A percentile compares a stretch with the other conserved stretches of the same genome.
Evolutionary conservation across 805 yeast genomes (phyloP).

Genomic region (Candida odintsovae): DNA sequence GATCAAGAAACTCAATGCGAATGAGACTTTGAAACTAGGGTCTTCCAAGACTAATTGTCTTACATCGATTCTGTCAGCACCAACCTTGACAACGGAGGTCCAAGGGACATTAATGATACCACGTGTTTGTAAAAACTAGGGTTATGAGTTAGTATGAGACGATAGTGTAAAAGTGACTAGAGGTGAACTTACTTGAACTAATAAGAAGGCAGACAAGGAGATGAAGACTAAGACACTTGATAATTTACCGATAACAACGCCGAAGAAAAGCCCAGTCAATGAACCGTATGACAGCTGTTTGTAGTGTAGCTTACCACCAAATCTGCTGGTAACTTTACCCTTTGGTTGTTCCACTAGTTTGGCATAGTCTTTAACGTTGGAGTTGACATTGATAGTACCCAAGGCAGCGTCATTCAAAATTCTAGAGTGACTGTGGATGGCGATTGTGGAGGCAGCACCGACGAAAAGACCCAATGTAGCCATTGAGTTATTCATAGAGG

Average conservation of each 20-base stretch:
- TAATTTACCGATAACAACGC: slow-evolving; percentile 54
- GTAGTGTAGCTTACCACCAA: slow-evolving; percentile 46
- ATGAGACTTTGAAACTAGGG: slow-evolving; percentile 56
- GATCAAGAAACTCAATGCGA: slow-evolving; percentile 47
- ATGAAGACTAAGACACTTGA: slow-evolving; percentile 47
- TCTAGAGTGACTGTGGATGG: slow-evolving; percentile 16
- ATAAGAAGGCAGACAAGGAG: slow-evolving; percentile 38
- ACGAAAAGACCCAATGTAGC: slow-evolving; percentile 17
- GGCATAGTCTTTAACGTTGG: slow-evolving; percentile 1
- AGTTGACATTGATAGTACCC: slow-evolving; percentile 16
- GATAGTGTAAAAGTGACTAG: neutral
- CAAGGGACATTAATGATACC: slow-evolving; percentile 43
- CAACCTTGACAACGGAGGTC: slow-evolving; percentile 31
- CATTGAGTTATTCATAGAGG: slow-evolving; percentile 1
- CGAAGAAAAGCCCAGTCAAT: slow-evolving; percentile 49
- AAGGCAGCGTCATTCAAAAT: slow-evolving; percentile 23
- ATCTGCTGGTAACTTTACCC: slow-evolving; percentile 9
- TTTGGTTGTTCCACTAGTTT: slow-evolving; percentile 4
- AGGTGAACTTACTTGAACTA: slow-evolving; percentile 18
- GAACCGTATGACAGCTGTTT: slow-evolving; percentile 58
- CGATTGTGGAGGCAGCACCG: slow-evolving; percentile 20
- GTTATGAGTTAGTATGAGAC: neutral
- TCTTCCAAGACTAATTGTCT: slow-evolving; percentile 48
- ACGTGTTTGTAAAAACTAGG: slow-evolving; percentile 51
- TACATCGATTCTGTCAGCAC: slow-evolving; percentile 37